These are phyloP conservation scores for Strobilomyces echinocephalus DNA, from an alignment of 768 basidiomycete species.

Conservation along the genomic window DNA sequence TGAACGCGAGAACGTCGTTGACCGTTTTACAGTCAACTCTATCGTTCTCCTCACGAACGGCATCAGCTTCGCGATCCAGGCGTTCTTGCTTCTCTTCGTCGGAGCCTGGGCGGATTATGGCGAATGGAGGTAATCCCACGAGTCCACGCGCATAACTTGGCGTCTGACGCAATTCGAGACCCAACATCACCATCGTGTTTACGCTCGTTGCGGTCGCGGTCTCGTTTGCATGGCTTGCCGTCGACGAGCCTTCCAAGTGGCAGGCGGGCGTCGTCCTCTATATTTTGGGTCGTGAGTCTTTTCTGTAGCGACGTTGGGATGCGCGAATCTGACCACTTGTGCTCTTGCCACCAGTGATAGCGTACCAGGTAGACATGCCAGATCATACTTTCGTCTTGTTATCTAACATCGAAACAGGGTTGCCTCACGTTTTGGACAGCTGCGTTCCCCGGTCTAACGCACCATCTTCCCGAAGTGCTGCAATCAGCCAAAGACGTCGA, in stretches of 20 bases:
- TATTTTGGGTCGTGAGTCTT: slow-evolving; percentile 53
- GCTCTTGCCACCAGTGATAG: slow-evolving; percentile 44
- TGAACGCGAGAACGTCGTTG: neutral
- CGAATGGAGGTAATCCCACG: slow-evolving; percentile 53
- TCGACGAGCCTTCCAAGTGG: slow-evolving; percentile 62
- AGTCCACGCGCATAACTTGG: neutral
- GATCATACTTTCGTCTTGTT: neutral
- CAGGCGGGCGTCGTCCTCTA: slow-evolving; percentile 57
- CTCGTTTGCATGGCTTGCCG: slow-evolving; percentile 76
- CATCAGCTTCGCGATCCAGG: slow-evolving; percentile 74
- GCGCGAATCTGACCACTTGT: neutral
- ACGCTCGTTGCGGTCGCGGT: slow-evolving; percentile 61
- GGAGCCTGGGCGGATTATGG: slow-evolving; percentile 84
- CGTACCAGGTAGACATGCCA: slow-evolving; percentile 59
- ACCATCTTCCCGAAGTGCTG: slow-evolving; percentile 64
- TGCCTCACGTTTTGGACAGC: slow-evolving; percentile 80
- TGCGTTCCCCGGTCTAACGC: slow-evolving; percentile 72
- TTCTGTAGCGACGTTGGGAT: neutral
- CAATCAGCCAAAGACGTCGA: slow-evolving; percentile 40
- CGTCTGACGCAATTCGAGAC: slow-evolving; percentile 35
- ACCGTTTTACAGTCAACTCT: slow-evolving; percentile 52
- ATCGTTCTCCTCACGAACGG: slow-evolving; percentile 78
- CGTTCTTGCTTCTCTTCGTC: slow-evolving; percentile 55
- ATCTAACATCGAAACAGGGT: slow-evolving; percentile 36
- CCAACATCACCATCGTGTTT: slow-evolving; percentile 74